phyloP scores from a whole-genome alignment of 441 rosid genomes.

The Cnidoscolus chayamansa region DNA sequence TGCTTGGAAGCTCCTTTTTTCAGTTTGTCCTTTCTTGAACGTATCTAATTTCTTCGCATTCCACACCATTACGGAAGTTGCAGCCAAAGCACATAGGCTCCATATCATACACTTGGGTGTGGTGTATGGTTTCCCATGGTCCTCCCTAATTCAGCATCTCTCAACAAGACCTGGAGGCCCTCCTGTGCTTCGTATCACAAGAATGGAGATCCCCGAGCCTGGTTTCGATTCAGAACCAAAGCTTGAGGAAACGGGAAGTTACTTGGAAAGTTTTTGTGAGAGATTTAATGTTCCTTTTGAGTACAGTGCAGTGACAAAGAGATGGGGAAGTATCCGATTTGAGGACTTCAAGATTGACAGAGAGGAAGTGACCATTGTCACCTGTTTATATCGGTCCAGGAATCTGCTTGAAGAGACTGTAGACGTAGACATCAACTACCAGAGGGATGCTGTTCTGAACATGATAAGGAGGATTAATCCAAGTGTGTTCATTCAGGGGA shows the following conservation, averaged over 20 bases:
- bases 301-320: conserved; percentile 45
- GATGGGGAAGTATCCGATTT: conserved; percentile 50
- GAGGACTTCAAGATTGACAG: conserved; percentile 57
- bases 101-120: conserved; percentile 71
- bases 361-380: conserved; percentile 57
- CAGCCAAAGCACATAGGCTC: conserved; percentile 33
- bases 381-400: conserved; percentile 53
- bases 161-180: conserved; percentile 43
- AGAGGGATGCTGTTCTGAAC: conserved; percentile 53
- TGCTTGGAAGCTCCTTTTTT: not conserved
- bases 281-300: conserved; percentile 51
- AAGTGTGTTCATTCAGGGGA: conserved; percentile 42
- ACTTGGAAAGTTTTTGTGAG: conserved; percentile 50
- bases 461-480: conserved; percentile 60
- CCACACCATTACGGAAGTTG: conserved; percentile 22
- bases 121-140: conserved; percentile 59
- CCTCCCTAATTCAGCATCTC: conserved; percentile 41
- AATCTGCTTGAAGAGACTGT: conserved; percentile 68
- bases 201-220: conserved; percentile 51
- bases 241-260: conserved; percentile 48
- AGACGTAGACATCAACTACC: conserved; percentile 34
- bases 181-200: conserved; percentile 50
- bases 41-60: conserved; percentile 35
- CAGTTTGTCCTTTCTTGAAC: conserved; percentile 37
- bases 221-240: conserved; percentile 54